Conservation (phyloP, 225 moss, liverwort and hornwort species). For the Anthoceros angustus region DNA sequence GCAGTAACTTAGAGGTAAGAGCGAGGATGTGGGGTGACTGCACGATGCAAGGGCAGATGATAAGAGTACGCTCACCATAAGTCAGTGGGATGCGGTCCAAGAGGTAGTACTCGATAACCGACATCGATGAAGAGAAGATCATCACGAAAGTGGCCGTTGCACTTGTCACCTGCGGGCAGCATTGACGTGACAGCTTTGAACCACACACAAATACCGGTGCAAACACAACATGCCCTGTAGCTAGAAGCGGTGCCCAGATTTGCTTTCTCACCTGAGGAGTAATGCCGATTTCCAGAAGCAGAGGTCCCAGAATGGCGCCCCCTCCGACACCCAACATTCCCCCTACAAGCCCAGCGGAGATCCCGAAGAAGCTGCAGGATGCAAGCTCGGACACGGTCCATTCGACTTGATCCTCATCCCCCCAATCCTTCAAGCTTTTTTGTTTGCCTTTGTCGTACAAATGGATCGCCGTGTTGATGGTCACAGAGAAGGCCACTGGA, state of each 20-base stretch:
- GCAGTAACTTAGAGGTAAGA: no score
- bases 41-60: no score
- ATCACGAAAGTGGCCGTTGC: slow-evolving; percentile 10
- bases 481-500: slow-evolving; percentile 15
- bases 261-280: slow-evolving; percentile 8
- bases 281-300: slow-evolving; percentile 13
- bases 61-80: neutral
- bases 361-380: slow-evolving; percentile 6
- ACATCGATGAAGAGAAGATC: slow-evolving; percentile 22
- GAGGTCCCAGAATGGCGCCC: slow-evolving; percentile 19
- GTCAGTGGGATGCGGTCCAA: slow-evolving; percentile 11
- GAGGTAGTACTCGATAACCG: slow-evolving; percentile 16
- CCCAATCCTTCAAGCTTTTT: neutral
- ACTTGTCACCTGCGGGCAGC: slow-evolving; percentile 6
- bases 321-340: no score
- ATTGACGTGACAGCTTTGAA: slow-evolving; percentile 8
- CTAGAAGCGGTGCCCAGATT: neutral
- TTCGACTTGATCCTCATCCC: neutral
- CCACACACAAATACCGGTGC: neutral
- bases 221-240: neutral
- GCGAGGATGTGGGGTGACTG: no score
- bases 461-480: slow-evolving; percentile 6
- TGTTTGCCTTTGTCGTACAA: neutral
- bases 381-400: neutral
- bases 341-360: slow-evolving; percentile 11